Conservation (phyloP, 2,329 filamentous ascomycete species). For the Pseudogymnoascus sp. region DNA sequence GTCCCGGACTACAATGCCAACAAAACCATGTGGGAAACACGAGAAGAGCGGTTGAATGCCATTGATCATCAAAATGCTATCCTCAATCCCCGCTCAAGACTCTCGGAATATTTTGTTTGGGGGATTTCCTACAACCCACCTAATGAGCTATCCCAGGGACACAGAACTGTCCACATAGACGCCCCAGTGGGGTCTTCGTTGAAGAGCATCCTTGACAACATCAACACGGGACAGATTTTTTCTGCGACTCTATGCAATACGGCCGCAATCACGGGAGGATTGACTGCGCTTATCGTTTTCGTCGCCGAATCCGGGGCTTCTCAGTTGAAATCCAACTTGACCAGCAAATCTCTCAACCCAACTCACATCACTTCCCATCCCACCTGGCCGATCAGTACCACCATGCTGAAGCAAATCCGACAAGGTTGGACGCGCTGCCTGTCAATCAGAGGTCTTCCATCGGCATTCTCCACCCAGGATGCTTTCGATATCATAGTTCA, state of each 20-base stretch:
- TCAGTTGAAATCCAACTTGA: background rate
- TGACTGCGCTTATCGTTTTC: background rate
- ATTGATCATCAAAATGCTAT: background rate
- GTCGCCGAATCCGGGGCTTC: background rate
- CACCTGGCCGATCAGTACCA: background rate
- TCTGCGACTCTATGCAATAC: background rate
- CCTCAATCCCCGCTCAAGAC: background rate
- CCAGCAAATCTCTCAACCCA: background rate
- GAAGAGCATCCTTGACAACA: background rate
- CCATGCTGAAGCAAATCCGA: background rate
- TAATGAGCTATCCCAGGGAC: background rate
- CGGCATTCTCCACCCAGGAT: background rate
- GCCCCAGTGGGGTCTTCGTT: background rate
- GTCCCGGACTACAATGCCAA: background rate
- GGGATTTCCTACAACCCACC: background rate
- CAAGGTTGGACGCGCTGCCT: background rate
- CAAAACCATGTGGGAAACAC: background rate
- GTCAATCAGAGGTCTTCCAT: background rate
- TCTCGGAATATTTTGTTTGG: conserved; percentile 1
- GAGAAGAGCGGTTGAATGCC: background rate
- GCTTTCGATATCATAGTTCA: background rate
- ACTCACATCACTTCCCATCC: background rate
- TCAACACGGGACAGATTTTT: background rate
- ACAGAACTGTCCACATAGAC: background rate
- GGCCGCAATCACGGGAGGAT: background rate